Evolutionary conservation across 2,329 filamentous ascomycete genomes (phyloP), one percentile per base, ranked within the genome.

Genomic region (Alternaria ventricosa): DNA sequence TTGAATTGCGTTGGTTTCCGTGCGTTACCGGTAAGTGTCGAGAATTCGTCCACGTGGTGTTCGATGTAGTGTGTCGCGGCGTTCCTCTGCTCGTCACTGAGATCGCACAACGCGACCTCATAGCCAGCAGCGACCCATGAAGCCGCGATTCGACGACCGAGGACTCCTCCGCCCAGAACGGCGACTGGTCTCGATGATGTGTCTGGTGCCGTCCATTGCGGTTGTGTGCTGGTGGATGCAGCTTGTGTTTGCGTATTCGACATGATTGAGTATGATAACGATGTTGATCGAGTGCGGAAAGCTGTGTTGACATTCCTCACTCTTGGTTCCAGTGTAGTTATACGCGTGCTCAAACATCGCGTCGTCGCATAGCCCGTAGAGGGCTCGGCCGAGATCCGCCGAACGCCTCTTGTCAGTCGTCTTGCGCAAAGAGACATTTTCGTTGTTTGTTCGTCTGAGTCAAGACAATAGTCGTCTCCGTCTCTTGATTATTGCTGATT

Each of bases 81-180:
- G 20, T 63, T 60, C 5, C 65, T 57, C 33, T 64, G 66, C 30
- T 61, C 51, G 36, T 60, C 47, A n/a, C 49, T 62, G 18, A 62
- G 56, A 36, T 68, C 63, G 47, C 63, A 62, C 10, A 68, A 36
- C 11, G 62, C 20, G 4, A 66, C 58, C 4, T 61, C 27, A 49
- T 64, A 68, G 22, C 61, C 57, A 5, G 66, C 60, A 12, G 63
- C 60, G 7, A 64, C 27, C 66, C 66, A 68, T 5, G 61, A 61
- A 22, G 54, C 57, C 20, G 66, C 66, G 7, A 68, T 66, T 25
- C 66, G 47, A 9, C 66, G 61, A 43, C 66, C 66, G 1, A 66
- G 41, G 9, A 64, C 66, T 11, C 63, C 66, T 57, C 60, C 63
- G 11, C 66, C 66, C 8, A 68, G 45, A n/a, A 68, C 51, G 5